Base-by-base conservation (phyloP, 768 basidiomycete genomes). In the Heimioporus sp. region DNA sequence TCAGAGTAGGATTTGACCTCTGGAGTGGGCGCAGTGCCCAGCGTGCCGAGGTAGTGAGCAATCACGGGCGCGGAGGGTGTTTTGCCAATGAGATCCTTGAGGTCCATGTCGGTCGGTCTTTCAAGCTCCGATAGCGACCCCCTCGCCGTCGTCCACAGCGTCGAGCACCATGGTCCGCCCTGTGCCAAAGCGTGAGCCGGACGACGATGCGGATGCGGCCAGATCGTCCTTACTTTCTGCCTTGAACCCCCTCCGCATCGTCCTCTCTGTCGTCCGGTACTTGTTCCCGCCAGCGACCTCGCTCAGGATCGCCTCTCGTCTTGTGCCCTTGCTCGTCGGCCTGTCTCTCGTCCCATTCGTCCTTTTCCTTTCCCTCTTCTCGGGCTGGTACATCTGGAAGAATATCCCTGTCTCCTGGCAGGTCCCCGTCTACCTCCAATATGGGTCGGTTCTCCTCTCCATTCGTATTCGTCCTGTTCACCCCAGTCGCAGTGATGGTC, bases 1-100 rank as follows among this genome's bases (percentile, higher is more conserved):
- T 97, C 92, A 28, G 90, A 65, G 66, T 91, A 94, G 0, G 83
- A 74, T 65, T 90, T 92, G 68, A 92, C 72, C 59, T 90, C 80
- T 31, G 90, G 85, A 12, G 43, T 41, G 44, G 62, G 57, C 17
- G 55, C 47, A 15, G 53, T 43, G 17, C 54, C 55, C 11, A 83
- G 60, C 9, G 61, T 62, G 10, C 63, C 35, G 50, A 89, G 70
- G 54, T 78, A 81, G 10, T 67, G 62, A 7, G 67, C 37, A 19
- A 89, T 61, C 11, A 60, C 56, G 15, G 70, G 60, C 10, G 84
- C 80, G 30, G 73, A 74, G 8, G 83, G 85, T 20, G 72, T 60
- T 13, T 71, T 67, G 24, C 86, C 82, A 20, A 89, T 68, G 48
- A 90, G 73, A 36, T 70, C 57, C 54, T 65, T 44, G 47, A 58